Base-by-base conservation (phyloP, 1,284 basidiomycete genomes). In the Coriolopsis trogii region DNA sequence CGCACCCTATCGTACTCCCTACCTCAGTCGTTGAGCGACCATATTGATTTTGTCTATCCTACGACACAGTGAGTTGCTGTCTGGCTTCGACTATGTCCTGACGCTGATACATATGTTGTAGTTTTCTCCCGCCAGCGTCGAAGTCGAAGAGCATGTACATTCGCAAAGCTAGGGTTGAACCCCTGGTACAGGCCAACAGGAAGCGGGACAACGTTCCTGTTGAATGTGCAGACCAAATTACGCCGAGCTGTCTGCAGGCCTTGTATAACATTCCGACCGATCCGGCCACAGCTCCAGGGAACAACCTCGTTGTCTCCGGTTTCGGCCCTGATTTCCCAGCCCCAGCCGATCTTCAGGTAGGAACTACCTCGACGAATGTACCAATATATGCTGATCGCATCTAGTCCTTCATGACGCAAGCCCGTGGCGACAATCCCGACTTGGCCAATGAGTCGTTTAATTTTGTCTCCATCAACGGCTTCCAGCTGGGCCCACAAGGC, bases 1-100 rank as follows among this genome's bases (percentile, higher is more conserved):
- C 71, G 72, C 43, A 74, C 73, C 5, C 63, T 74, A 18, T 59
- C 66, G 1, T 74, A 74, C 60, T 73, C 72, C 3, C 54, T 75
- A 23, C 73, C 73, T 4, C 45, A 55, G 0, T 61, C 63, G 29
- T 56, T 75, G 12, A 40, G 66, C 28, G 58, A 58, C 8, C 68
- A 72, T 49, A 55, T 75, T 33, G 62, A 68, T 4, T 58, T 73
- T 8, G 58, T 75, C 13, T 70, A 73, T 46, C 73, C 73, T 2
- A 73, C 71, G 0, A 66, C 60, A 25, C 44, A 60, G 63, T 67
- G 45, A 33, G 45, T 49, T 25, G 20, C 8, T n/a, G 3, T 15
- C 9, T 7, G 12, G 18, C n/a, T 26, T 41, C 13, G 6, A 7
- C 3, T 12, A n/a, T 18, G n/a, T 28, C 18, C 20, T 28, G 24